Conservation (phyloP, 2,329 filamentous ascomycete species). For the Pseudogymnoascus sp. region DNA sequence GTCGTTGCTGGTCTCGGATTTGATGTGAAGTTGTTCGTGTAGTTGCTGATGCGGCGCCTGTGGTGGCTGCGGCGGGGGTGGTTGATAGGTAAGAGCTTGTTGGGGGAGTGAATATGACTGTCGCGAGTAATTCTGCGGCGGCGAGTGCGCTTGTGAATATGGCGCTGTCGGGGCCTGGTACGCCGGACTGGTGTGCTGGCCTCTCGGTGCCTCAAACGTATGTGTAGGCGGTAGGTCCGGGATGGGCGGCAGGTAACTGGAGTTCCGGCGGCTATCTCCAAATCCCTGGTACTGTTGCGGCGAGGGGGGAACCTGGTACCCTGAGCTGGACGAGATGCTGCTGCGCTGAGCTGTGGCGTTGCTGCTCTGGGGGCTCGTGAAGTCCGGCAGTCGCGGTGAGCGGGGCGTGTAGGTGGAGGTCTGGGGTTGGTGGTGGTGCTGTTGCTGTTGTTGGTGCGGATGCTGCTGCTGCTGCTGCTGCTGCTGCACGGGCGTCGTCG, state of each 20-base stretch:
- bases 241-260: slow-evolving; percentile 24
- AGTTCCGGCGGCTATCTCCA: slow-evolving; percentile 3
- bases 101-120: not conserved
- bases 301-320: slow-evolving; percentile 1
- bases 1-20: not conserved
- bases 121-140: not conserved
- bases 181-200: not conserved
- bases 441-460: not conserved
- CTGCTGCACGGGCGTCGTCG: slow-evolving; percentile 19
- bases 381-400: slow-evolving; percentile 20
- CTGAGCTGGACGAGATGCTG: not conserved
- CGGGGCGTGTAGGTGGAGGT: slow-evolving; percentile 21
- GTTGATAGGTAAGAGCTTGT: slow-evolving; percentile 6
- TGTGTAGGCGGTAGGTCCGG: slow-evolving; percentile 21
- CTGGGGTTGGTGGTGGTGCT: slow-evolving; percentile 10
- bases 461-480: slow-evolving; percentile 16
- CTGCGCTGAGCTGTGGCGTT: not conserved
- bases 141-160: slow-evolving; percentile 2
- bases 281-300: not conserved
- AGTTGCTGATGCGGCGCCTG: not conserved
- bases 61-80: not conserved
- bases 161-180: not conserved
- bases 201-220: not conserved
- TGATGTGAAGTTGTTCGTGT: not conserved
- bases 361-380: slow-evolving; percentile 10